Base-by-base conservation (phyloP, 2,329 filamentous ascomycete species). In the Fusarium setosum region DNA sequence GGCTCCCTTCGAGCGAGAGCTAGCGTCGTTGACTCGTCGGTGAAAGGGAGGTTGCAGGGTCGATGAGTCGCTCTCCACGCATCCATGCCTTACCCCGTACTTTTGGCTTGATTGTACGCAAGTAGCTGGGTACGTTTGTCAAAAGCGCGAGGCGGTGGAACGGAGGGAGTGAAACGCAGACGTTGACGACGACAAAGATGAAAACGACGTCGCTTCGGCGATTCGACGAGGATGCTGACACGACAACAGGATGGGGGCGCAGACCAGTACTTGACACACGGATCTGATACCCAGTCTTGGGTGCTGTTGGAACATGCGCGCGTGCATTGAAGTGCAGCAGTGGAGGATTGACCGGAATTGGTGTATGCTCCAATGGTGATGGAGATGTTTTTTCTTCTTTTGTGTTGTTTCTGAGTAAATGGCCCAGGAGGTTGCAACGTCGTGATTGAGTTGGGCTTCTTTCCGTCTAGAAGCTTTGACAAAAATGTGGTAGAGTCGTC, bases 1-100 rank as follows among this genome's bases (percentile, higher is more conserved):
- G 61, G 58, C 60, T 73, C 72, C 72, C 59, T 74, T 74, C 64
- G 72, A 73, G 72, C 70, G 72, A 73, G 61, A 41, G 18, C 55
- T 59, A 54, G 57, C 55, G 64, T 34, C 37, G 54, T 72, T 71
- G 67, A 55, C 55, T 66, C 41, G 48, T 59, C 65, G 71, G 70
- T 53, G 59, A 67, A 70, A 73, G 63, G 72, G 71, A 72, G 65
- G 55, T 69, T 65, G 67, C 63, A 67, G 59, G 34, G 53, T 61
- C 40, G 37, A 61, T 44, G 58, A 61, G 48, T 53, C 61, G 67
- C 35, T 35, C 47, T 48, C 58, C 49, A 49, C 56, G 59, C 26
- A 47, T 56, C 44, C 47, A 53, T 51, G 47, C 42, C 55, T 41
- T 53, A 35, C 54, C 53, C 49, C 51, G 41, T 55, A 53, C 41